Percentiles rank a stretch among this genome's conserved stretches.
Evolutionary conservation across 139 green algal genomes (phyloP).

Genomic region (Penium margaritaceum): DNA sequence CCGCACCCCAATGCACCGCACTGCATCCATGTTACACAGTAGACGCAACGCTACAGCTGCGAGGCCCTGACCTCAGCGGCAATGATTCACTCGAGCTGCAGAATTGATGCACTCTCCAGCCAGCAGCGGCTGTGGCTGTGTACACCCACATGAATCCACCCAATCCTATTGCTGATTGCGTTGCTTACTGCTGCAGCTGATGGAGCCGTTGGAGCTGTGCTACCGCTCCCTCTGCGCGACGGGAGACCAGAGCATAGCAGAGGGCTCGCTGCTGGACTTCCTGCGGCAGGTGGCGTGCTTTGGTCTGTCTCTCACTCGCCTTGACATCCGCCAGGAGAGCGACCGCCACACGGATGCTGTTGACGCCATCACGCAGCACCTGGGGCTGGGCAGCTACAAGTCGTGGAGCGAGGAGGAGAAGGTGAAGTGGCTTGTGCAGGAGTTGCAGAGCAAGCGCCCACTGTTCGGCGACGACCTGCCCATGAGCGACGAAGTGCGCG

Average conservation of each 20-base stretch:
- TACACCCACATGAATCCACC: too few species aligned
- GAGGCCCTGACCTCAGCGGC: too few species aligned
- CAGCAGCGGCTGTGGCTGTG: too few species aligned
- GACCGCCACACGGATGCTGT: slow-evolving; percentile 75
- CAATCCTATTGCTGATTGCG: too few species aligned
- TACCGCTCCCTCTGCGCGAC: slow-evolving; percentile 83
- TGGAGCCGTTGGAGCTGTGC: slow-evolving; percentile 68
- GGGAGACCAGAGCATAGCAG: slow-evolving; percentile 73
- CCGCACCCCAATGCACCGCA: too few species aligned
- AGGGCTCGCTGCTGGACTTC: slow-evolving; percentile 83
- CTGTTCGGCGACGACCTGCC: slow-evolving; percentile 76
- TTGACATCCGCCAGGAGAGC: slow-evolving; percentile 88
- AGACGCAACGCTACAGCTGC: too few species aligned
- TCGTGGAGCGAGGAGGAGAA: slow-evolving; percentile 81
- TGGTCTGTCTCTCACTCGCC: slow-evolving; percentile 80
- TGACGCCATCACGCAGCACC: slow-evolving; percentile 74
- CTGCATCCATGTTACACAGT: too few species aligned
- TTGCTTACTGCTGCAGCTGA: too few species aligned
- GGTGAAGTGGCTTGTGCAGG: slow-evolving; percentile 69
- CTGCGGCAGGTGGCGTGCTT: slow-evolving; percentile 56
- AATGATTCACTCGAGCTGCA: too few species aligned
- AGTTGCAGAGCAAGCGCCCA: slow-evolving; percentile 72
- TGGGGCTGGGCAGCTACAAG: slow-evolving; percentile 74
- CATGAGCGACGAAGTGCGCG: slow-evolving; percentile 67
- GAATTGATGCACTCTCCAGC: too few species aligned